Evolutionary conservation across 305 asterid genomes (phyloP).

Genomic region (Withania somnifera): DNA sequence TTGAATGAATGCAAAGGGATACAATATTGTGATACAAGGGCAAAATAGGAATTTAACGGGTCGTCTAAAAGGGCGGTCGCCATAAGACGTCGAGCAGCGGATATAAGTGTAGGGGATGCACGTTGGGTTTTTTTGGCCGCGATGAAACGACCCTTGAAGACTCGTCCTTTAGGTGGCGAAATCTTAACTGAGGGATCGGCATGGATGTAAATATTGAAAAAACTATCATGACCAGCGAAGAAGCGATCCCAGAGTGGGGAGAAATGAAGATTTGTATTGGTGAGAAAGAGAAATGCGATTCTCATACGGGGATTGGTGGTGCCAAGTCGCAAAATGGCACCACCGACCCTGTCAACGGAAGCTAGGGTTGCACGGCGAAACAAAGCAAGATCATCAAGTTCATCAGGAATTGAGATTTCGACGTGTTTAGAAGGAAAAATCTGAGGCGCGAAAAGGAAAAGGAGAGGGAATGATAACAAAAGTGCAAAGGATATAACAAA

Average conservation of each 20-base stretch:
- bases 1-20: constrained; percentile 62
- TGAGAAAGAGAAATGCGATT: constrained; percentile 32
- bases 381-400: constrained; percentile 64
- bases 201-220: constrained; percentile 29
- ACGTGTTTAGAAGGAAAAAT: constrained; percentile 39
- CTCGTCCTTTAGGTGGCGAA: constrained; percentile 14
- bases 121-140: constrained; percentile 25
- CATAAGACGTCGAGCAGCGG: constrained; percentile 79
- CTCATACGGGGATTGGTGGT: constrained; percentile 20
- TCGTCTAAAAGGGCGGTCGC: constrained; percentile 83
- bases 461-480: constrained; percentile 38
- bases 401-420: constrained; percentile 41
- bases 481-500: constrained; percentile 34
- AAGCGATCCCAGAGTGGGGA: constrained; percentile 31
- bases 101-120: constrained; percentile 67
- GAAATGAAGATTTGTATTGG: constrained; percentile 26
- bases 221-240: constrained; percentile 13
- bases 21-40: constrained; percentile 65
- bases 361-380: constrained; percentile 53
- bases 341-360: constrained; percentile 10
- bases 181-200: constrained; percentile 23
- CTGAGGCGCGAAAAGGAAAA: constrained; percentile 45
- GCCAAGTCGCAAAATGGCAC: constrained; percentile 13
- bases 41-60: constrained; percentile 52
- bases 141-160: constrained; percentile 22